Percentiles rank a stretch among this genome's conserved stretches.
Conservation (phyloP, 495 filamentous ascomycete genomes). For the Penicillium alfredii region DNA sequence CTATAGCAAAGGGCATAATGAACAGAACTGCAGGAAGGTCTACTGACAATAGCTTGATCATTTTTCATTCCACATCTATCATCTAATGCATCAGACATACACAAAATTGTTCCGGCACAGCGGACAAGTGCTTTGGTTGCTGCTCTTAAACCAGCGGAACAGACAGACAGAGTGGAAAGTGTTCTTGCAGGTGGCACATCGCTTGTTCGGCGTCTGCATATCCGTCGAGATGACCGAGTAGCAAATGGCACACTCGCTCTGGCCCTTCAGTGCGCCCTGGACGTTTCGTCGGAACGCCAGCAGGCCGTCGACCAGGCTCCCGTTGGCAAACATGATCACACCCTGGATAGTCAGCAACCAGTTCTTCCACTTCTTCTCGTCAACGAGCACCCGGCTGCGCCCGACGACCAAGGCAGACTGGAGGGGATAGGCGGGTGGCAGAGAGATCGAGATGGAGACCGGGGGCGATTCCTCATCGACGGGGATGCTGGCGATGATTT, state of each 20-base stretch:
- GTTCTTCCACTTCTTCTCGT: constrained; percentile 81
- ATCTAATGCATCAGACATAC: constrained; percentile 38
- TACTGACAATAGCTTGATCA: too few species aligned
- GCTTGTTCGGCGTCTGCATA: constrained; percentile 82
- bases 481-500: constrained; percentile 75
- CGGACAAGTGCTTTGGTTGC: constrained; percentile 82
- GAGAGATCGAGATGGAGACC: constrained; percentile 68
- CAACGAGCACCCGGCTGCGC: constrained; percentile 75
- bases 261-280: constrained; percentile 78
- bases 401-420: constrained; percentile 68
- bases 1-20: too few species aligned
- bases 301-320: constrained; percentile 77
- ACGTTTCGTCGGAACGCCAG: constrained; percentile 78
- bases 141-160: constrained; percentile 93
- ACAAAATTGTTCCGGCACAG: constrained; percentile 82
- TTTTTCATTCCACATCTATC: too few species aligned
- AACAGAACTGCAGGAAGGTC: too few species aligned
- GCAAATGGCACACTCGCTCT: constrained; percentile 95
- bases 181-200: constrained; percentile 90
- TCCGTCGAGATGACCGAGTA: constrained; percentile 87
- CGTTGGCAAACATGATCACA: constrained; percentile 86
- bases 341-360: constrained; percentile 85
- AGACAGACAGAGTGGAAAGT: constrained; percentile 84
- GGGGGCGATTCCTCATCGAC: constrained; percentile 80
- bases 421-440: constrained; percentile 78